Conservation (phyloP, 805 yeast species). For the Myxozyma lipomycoides region DNA sequence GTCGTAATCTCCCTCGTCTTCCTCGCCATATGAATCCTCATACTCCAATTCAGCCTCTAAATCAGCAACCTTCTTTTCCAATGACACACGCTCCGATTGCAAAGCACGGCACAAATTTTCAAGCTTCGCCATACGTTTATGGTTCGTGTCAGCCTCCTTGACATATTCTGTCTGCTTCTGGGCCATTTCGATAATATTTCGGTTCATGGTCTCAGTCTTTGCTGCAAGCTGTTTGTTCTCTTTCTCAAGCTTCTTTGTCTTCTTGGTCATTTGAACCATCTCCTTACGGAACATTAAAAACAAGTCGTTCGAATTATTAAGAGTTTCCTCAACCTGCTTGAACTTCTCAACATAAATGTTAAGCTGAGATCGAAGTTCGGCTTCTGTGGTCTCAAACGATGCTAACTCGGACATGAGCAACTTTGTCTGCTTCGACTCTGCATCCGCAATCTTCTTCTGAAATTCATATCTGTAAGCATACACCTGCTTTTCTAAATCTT, state of each 20-base stretch:
- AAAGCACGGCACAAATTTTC: slow-evolving; percentile 24
- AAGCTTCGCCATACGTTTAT: slow-evolving; percentile 20
- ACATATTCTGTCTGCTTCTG: slow-evolving; percentile 22
- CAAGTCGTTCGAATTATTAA: slow-evolving; percentile 33
- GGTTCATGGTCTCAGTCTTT: slow-evolving; percentile 19
- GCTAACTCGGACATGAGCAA: slow-evolving; percentile 16
- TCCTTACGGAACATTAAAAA: slow-evolving; percentile 21
- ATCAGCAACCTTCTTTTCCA: slow-evolving; percentile 17
- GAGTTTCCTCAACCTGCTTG: slow-evolving; percentile 38
- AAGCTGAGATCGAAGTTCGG: slow-evolving; percentile 21
- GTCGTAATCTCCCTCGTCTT: slow-evolving; percentile 11
- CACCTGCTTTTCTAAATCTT: slow-evolving; percentile 26
- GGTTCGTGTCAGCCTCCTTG: slow-evolving; percentile 16
- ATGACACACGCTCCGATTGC: slow-evolving; percentile 22
- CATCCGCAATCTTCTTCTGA: slow-evolving; percentile 13
- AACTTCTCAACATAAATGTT: slow-evolving; percentile 33
- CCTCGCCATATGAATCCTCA: slow-evolving; percentile 18
- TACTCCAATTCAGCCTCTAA: slow-evolving; percentile 17
- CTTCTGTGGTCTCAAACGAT: slow-evolving; percentile 20
- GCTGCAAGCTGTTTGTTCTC: slow-evolving; percentile 17
- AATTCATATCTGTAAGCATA: slow-evolving; percentile 34
- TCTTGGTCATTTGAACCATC: slow-evolving; percentile 28
- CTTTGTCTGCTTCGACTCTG: no score
- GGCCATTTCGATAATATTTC: slow-evolving; percentile 23
- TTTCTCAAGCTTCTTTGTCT: slow-evolving; percentile 23